Evolutionary conservation across 345 rosid genomes (phyloP).

Genomic region (Populus simonii): DNA sequence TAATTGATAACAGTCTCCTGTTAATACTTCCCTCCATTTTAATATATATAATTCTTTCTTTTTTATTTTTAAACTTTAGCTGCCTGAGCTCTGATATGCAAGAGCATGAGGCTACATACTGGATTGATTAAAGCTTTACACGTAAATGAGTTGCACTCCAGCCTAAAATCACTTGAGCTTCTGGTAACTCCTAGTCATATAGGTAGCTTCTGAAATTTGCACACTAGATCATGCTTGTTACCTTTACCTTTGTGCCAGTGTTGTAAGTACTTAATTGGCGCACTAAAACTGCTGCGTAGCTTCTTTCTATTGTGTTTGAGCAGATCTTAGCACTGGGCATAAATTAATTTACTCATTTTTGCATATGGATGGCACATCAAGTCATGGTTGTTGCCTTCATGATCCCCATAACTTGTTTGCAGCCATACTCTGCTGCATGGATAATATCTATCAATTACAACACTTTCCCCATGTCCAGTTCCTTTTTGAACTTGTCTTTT

Average conservation of each 20-base stretch:
- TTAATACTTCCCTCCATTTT: background rate
- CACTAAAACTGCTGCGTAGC: background rate
- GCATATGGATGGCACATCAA: background rate
- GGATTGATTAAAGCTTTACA: background rate
- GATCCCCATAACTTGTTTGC: background rate
- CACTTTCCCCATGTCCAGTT: background rate
- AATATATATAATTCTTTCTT: background rate
- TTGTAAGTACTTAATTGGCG: background rate
- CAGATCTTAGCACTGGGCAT: background rate
- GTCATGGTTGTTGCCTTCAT: background rate
- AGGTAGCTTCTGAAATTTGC: too few species aligned
- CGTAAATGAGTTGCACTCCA: background rate
- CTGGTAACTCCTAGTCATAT: background rate
- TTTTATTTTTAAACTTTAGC: background rate
- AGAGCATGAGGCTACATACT: background rate
- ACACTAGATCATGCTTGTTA: background rate
- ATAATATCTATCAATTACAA: background rate
- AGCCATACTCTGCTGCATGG: background rate
- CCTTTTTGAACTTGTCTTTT: background rate
- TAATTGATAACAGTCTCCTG: background rate
- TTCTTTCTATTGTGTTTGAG: background rate
- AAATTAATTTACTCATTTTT: background rate
- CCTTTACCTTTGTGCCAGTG: background rate
- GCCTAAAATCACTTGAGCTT: background rate
- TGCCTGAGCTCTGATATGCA: background rate